Evolutionary conservation across 208 protist genomes (phyloP), one percentile per base, ranked within the genome.

Genomic region (Giardia duodenalis): DNA sequence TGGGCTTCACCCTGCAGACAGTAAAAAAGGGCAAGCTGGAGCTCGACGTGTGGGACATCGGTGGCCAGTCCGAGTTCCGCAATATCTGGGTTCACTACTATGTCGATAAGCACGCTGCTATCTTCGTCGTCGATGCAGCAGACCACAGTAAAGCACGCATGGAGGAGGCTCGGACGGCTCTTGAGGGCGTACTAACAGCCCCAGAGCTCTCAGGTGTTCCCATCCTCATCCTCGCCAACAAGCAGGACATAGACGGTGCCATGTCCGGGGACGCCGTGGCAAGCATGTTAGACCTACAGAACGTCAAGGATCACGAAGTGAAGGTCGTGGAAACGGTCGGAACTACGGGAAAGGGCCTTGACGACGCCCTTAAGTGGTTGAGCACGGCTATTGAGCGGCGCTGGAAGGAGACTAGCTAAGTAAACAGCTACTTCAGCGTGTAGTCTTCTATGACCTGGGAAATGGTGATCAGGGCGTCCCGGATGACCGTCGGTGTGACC

Each of bases 191-290:
- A 1, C 0, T 94, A 0, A n/a, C 86, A 39, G 3, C 47, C n/a
- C 10, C 48, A 43, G 76, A 93, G 0, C 42, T 94, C 44, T 47
- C 0, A 92, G 48, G 67, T 57, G 0, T 43, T 67, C 44, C 87
- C 0, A 2, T 93, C 30, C 39, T 94, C 4, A 47, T 94, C 42
- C 86, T 94, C 47, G 93, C 93, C 0, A 94, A 94, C 46, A 94
- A 94, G 67, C 0, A 92, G 39, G 93, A 94, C 93, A n/a, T 93
- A 44, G 22, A 44, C 47, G 3, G 46, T 39, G 0, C 0, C 67
- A 67, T 67, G 10, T 47, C 0, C 46, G 30, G 43, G 1, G 0
- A 46, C 2, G 93, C 92, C 0, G 43, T 94, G 0, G n/a, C 0
- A 0, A 46, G 92, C 0, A 1, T 45, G 0, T 43, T 94, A 1